These are phyloP conservation scores for Garcia nutans DNA, from an alignment of 345 rosid species.

Conservation along the genomic window DNA sequence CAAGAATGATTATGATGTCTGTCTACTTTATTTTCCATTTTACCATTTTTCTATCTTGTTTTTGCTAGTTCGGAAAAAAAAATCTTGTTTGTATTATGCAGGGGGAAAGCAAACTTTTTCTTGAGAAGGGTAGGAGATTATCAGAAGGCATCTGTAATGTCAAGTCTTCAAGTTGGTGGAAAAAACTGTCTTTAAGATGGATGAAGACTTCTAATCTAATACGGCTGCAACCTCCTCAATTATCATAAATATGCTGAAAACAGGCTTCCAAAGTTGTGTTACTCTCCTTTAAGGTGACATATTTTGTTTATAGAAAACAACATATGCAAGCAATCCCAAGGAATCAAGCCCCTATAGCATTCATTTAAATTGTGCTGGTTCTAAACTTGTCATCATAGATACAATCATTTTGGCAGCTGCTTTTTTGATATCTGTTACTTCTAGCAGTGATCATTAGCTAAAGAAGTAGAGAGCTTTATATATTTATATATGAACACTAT, in stretches of 20 bases:
- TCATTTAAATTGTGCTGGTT: background rate
- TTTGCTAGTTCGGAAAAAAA: background rate
- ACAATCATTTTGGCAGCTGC: slow-evolving; percentile 2
- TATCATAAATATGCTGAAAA: background rate
- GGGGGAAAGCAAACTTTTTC: slow-evolving; percentile 83
- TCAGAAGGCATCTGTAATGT: slow-evolving; percentile 92
- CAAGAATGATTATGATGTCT: background rate
- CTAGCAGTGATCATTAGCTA: slow-evolving; percentile 5
- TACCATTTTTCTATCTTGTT: background rate
- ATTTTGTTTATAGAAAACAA: background rate
- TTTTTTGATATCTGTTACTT: background rate
- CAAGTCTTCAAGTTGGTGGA: slow-evolving; percentile 61
- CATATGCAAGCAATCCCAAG: slow-evolving; percentile 5
- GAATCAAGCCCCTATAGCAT: slow-evolving; percentile 2
- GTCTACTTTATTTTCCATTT: background rate
- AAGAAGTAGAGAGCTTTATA: background rate
- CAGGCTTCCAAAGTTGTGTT: slow-evolving; percentile 11
- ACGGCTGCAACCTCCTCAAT: background rate
- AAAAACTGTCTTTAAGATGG: slow-evolving; percentile 69
- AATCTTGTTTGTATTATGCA: slow-evolving; percentile 27
- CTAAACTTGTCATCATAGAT: background rate
- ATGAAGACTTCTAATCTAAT: slow-evolving; percentile 52
- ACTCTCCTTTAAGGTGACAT: background rate
- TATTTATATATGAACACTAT: too few species aligned
- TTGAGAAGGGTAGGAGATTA: slow-evolving; percentile 91